These are phyloP conservation scores for Adansonia grandidieri DNA, from an alignment of 441 rosid genomes.

Conservation along the genomic window DNA sequence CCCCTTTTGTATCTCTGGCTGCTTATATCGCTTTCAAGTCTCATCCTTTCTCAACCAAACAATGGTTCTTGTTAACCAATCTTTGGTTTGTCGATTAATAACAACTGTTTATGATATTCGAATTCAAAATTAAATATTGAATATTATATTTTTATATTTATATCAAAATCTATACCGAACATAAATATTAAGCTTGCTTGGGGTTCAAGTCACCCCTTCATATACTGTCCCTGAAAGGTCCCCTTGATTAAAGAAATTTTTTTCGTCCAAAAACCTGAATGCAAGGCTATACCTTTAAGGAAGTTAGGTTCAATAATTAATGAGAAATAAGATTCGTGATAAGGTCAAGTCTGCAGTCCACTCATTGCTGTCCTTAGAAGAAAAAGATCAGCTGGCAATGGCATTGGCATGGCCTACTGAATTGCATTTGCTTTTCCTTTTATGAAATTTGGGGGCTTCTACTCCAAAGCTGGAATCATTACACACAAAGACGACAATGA, in stretches of 20 bases:
- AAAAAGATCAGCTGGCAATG: not conserved
- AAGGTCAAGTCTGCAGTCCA: conserved; percentile 1
- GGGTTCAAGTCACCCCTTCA: no score
- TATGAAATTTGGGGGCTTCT: not conserved
- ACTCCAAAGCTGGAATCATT: conserved; percentile 7
- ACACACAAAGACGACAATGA: not conserved
- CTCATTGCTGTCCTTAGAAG: not conserved
- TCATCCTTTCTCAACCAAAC: not conserved
- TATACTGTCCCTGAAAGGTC: not conserved
- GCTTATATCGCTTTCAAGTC: not conserved
- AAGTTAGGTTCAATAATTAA: not conserved
- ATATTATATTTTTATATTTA: no score
- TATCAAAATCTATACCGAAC: no score
- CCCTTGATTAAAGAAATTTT: not conserved
- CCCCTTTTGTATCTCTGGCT: not conserved
- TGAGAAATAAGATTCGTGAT: conserved; percentile 14
- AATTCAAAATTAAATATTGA: no score
- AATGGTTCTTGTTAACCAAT: not conserved
- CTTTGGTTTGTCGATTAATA: not conserved
- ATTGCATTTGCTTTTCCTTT: not conserved
- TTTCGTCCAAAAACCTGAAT: not conserved
- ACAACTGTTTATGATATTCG: not conserved
- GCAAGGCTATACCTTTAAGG: not conserved
- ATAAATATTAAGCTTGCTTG: no score
- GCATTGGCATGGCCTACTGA: not conserved